Conservation (phyloP, 2,329 filamentous ascomycete genomes). For the Clonostachys byssicola region DNA sequence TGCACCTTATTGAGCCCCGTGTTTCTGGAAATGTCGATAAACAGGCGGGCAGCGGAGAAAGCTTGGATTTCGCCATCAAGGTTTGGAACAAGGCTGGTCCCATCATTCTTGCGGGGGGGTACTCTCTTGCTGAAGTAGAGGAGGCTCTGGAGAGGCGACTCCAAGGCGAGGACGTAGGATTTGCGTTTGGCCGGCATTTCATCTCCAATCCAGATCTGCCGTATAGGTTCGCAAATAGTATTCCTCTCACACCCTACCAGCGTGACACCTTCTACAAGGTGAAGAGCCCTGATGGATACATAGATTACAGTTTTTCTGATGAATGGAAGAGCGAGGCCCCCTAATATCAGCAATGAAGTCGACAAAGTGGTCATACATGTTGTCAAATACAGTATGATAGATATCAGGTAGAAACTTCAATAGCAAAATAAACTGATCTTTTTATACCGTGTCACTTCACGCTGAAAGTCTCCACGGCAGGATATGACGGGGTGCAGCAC, state of each 20-base stretch:
- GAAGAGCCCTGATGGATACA: slow-evolving; percentile 20
- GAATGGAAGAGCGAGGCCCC: too few species aligned
- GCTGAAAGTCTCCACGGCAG: too few species aligned
- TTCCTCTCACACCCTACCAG: slow-evolving; percentile 16
- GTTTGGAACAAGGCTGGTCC: slow-evolving; percentile 43
- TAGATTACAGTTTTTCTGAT: slow-evolving; percentile 20
- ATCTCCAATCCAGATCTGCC: slow-evolving; percentile 20
- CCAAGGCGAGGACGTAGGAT: slow-evolving; percentile 36
- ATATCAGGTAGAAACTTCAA: too few species aligned
- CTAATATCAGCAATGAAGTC: too few species aligned
- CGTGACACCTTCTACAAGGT: slow-evolving; percentile 17
- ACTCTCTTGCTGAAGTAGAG: slow-evolving; percentile 42
- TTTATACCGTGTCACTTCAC: too few species aligned
- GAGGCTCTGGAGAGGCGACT: slow-evolving; percentile 29
- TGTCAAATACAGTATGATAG: too few species aligned
- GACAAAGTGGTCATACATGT: too few species aligned
- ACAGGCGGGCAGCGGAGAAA: slow-evolving; percentile 33
- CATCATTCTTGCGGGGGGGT: slow-evolving; percentile 52
- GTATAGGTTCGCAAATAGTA: slow-evolving; percentile 14
- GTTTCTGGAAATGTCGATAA: slow-evolving; percentile 24
- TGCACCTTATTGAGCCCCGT: slow-evolving; percentile 51
- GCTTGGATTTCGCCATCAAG: slow-evolving; percentile 37
- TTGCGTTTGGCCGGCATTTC: slow-evolving; percentile 23
- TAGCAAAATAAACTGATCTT: too few species aligned
- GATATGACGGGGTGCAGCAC: too few species aligned